Base-by-base conservation (phyloP, 352 stramenopile species). In the Globisporangium paddicum region DNA sequence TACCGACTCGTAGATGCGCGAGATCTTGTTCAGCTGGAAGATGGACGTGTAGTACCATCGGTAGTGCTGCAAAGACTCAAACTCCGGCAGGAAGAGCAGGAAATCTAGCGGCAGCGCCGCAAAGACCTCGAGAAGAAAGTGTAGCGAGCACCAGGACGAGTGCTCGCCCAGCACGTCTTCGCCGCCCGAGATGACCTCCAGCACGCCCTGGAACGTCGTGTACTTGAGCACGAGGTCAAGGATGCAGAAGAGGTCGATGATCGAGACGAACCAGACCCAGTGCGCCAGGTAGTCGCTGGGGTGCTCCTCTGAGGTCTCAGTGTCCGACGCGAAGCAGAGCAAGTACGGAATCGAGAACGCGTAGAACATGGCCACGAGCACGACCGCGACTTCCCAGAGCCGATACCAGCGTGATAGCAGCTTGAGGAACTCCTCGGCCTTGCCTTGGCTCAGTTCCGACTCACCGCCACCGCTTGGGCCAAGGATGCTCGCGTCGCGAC, bases 1-100 rank as follows among this genome's bases (percentile, higher is more conserved):
- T 32, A 84, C 71, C 2, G 72, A 62, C 57, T 82, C 62, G 19
- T 70, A 58, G 37, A 86, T 80, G 14, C 70, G 72, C 38, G 75
- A 69, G 25, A 87, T 58, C 49, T 90, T 88, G 66, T 87, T 87
- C 26, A 79, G 58, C 53, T 88, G 80, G 32, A 88, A 68, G 1
- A 88, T 38, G 4, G 72, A 65, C 21, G 86, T 60, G 55, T 85
- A 87, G 55, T 75, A 83, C 77, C 76, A 88, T n/a, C 65, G 61
- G 14, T 78, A 52, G 18, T 67, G 21, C 6, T 11, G 10, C n/a
- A 76, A 18, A 21, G 49, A n/a, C 2, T 61, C 49, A 3, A 86
- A 38, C 6, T 56, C 54, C 7, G 77, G 72, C 9, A 85, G 44
- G 38, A 82, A 79, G 35, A 89, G 42, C 32, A 86, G 18, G 26